phyloP scores from a whole-genome alignment of 257 asterid genomes.

The Solanum rostratum region DNA sequence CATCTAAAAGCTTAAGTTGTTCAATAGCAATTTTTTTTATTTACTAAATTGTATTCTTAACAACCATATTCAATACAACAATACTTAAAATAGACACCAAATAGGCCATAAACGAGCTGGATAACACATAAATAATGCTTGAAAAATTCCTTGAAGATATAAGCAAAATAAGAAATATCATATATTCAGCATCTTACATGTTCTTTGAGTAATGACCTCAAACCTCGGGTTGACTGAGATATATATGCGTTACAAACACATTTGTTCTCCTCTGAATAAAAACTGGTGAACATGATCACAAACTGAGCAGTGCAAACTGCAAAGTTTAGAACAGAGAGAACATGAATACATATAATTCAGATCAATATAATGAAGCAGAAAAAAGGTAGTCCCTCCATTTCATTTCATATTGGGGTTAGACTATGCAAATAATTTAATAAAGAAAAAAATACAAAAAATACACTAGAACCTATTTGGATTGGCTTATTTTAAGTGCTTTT shows the following conservation, averaged over 20 bases:
- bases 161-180: neutral
- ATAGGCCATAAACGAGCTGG: neutral
- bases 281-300: slow-evolving; percentile 73
- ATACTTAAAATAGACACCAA: neutral
- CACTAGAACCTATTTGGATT: neutral
- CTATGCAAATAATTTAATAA: neutral
- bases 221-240: slow-evolving; percentile 80
- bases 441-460: neutral
- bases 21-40: neutral
- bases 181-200: slow-evolving; percentile 48
- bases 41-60: neutral
- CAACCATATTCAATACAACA: neutral
- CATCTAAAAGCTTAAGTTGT: neutral
- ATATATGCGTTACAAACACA: slow-evolving; percentile 61
- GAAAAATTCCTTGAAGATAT: neutral
- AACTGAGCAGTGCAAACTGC: slow-evolving; percentile 78
- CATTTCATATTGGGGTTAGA: neutral
- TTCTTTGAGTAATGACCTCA: slow-evolving; percentile 78
- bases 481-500: too few relatives aligned
- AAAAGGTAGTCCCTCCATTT: neutral
- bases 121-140: neutral
- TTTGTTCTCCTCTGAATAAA: slow-evolving; percentile 29
- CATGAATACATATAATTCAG: slow-evolving; percentile 2
- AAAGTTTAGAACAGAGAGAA: slow-evolving; percentile 10
- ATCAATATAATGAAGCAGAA: neutral